Conservation (phyloP, 116 monocot genomes). For the Posidonia oceanica region DNA sequence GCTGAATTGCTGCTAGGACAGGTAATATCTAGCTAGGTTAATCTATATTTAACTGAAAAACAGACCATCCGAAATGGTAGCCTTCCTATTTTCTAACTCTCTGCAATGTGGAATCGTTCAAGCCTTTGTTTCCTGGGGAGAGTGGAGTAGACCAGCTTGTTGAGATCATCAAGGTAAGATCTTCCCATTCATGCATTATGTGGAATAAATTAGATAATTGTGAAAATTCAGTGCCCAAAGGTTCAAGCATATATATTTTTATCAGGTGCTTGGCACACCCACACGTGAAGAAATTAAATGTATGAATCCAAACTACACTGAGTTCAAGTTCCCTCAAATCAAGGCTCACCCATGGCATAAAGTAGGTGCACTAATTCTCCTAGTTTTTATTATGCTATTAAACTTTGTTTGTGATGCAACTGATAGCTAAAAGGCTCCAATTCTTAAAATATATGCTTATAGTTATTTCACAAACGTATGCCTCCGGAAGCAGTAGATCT, state of each 20-base stretch:
- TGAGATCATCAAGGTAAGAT: slow-evolving; percentile 81
- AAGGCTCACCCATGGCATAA: slow-evolving; percentile 98
- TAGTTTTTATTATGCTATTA: too few relatives aligned
- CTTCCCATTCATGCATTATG: neutral
- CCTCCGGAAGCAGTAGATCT: slow-evolving; percentile 81
- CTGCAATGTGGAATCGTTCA: neutral
- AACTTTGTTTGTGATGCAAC: too few relatives aligned
- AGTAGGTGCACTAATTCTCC: slow-evolving; percentile 13
- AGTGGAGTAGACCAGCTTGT: slow-evolving; percentile 96
- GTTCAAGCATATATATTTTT: neutral
- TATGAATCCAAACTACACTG: slow-evolving; percentile 95
- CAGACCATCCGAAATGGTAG: neutral
- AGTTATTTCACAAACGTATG: slow-evolving; percentile 77
- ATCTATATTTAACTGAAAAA: neutral
- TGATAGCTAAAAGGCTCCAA: neutral
- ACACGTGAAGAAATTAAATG: slow-evolving; percentile 95
- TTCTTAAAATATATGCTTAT: neutral
- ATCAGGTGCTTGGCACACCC: slow-evolving; percentile 86
- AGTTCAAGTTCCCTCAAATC: slow-evolving; percentile 92
- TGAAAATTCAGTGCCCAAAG: too few relatives aligned
- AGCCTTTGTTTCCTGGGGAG: slow-evolving; percentile 95
- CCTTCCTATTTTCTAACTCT: neutral
- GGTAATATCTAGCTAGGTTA: slow-evolving; percentile 11
- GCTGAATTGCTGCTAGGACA: slow-evolving; percentile 87
- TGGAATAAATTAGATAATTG: neutral